Evolutionary conservation across 176 grass and related monocot genomes (phyloP), one percentile per base, ranked within the genome.

Genomic region (Oryza rufipogon): DNA sequence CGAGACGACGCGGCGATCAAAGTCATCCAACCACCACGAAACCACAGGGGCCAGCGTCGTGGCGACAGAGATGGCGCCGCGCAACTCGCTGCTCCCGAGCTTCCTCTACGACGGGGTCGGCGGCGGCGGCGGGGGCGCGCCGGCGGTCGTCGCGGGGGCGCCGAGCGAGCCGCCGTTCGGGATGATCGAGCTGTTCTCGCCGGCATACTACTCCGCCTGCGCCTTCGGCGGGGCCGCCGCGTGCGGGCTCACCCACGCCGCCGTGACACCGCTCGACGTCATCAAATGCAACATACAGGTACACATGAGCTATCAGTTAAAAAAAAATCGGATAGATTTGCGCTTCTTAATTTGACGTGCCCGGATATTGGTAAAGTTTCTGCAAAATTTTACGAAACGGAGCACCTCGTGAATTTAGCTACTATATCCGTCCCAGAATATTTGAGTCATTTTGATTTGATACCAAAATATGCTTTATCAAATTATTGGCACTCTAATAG

Each of bases 231-330:
- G 94, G 14, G 92, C 91, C 69, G 90, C 88, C 30, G 89, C 92
- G 52, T 97, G 94, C 68, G 94, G 94, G 9, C 33, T 97, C 77
- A 97, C 94, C 14, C 94, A 97, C 86, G 92, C 76, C 86, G 86
- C 92, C 56, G 94, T 97, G 8, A 97, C 94, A 63, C 92, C 92
- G 67, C 92, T 97, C 34, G 94, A 97, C 41, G 90, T 97, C 65
- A 91, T 97, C 88, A 97, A 97, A 82, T 94, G 94, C 80, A 97
- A 97, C 86, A 94, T 94, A 81, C 94, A 97, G 94, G 94, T 91
- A 25, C 44, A 30, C 44, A 30, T 38, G 67, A 63, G n/a, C 6
- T 1, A 7, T 41, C 14, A 49, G 39, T 41, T 41, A 6, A 41
- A 41, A 41, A 41, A 45, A 45, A 10, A 14, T 51, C 17, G 7